Base-by-base conservation (phyloP, 2,329 filamentous ascomycete genomes). In the Thielaviopsis musarum region DNA sequence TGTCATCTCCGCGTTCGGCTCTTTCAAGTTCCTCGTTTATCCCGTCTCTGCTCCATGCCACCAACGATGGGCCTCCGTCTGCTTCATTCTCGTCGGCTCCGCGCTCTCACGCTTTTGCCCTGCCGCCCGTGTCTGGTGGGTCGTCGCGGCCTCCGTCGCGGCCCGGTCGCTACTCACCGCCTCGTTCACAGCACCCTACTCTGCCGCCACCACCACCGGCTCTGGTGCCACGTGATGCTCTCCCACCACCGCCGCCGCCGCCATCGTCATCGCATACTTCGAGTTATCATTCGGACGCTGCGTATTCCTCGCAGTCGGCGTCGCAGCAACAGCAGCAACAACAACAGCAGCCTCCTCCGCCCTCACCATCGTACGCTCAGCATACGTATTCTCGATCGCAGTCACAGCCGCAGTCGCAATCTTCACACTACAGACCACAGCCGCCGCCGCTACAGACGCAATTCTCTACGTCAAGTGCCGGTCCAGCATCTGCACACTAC, bases 1-100 rank as follows among this genome's bases (percentile, higher is more conserved):
- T 61, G 30, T 59, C 59, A 7, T 54, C 61, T 38, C 60, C 55
- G 61, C 62, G 51, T 60, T 66, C 49, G 55, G 58, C 55, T 63
- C 64, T 63, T 22, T 59, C 63, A 19, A 62, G 63, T 5, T 61
- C 61, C 48, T 49, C 41, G 13, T 59, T 52, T 9, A 54, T 30
- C 62, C 66, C 22, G 57, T 66, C 34, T 65, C 66, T 34, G 9
- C 30, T 34, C 30, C 30, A 34, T 7, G 10, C 6, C 30, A 34
- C 30, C 30, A 34, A 12, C 30, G 30, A 34, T 34, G 30, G 30
- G 30, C 30, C 30, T 12, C 30, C 30, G 9, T 9, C 30, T 34
- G 30, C 30, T 5, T 34, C 30, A 34, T 34, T 34, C 9, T 34
- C 30, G 9, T 34, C 30, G 30, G 30, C 30, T 34, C 30, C 30